Evolutionary conservation across 768 basidiomycete species (phyloP), one percentile per base, ranked within the genome.

Genomic region (Podaxis sp.): DNA sequence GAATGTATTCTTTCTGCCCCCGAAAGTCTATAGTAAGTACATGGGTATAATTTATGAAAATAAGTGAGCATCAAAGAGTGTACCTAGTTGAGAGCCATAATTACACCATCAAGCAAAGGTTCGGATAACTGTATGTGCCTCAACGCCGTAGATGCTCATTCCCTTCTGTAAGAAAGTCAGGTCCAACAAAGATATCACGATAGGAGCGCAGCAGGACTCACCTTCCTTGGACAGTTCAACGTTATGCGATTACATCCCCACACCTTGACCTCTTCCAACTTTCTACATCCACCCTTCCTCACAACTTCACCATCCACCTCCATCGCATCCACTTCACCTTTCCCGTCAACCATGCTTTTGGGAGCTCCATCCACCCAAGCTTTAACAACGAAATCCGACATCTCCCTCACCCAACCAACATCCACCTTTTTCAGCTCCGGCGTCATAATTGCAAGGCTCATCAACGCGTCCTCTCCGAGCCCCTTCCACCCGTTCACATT

Each of bases 331-430:
- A 62, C 65, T 22, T 65, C 62, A 40, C 68, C 46, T 12, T 38
- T 26, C 4, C 26, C 20, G 26, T 37, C 33, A 13, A 4, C 52
- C 48, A 4, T 33, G 20, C 30, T 11, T 22, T 50, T 36, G 11
- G 61, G 61, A 6, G 26, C 75, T 4, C 77, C 77, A 49, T 80
- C 79, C 66, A 95, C 68, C 66, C 95, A 75, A 13, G 77, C 83
- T 73, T 91, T 89, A 65, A 98, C 75, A 2, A 90, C 80, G 69
- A 90, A 95, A 73, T 99, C 90, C 63, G 95, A 89, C 44, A 91
- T 80, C 22, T 84, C 82, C 53, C 96, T 78, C 68, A 95, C 95
- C 84, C 90, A 99, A 1, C 95, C 90, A 2, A 95, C 74, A 69
- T 99, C 91, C 44, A 98, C 65, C 70, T 77, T 81, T 67, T 71